Conservation (phyloP, 805 yeast genomes). For the Yarrowia bubula region DNA sequence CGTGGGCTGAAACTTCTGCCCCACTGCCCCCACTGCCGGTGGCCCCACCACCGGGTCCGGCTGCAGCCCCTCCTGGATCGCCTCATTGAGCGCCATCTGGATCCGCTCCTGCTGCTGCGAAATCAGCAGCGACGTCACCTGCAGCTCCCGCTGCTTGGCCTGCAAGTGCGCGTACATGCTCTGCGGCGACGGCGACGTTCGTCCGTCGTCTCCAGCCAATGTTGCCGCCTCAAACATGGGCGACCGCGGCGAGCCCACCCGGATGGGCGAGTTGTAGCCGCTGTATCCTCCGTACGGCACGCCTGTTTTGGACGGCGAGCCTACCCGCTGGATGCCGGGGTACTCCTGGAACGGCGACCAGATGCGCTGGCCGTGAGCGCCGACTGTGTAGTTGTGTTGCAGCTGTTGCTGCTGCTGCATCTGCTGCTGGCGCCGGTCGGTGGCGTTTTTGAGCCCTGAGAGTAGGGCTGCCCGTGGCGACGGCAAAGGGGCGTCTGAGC, state of each 20-base stretch:
- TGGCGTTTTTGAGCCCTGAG: slow-evolving; percentile 35
- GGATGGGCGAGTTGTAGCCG: slow-evolving; percentile 19
- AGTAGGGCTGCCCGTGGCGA: slow-evolving; percentile 36
- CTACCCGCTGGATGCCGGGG: slow-evolving; percentile 20
- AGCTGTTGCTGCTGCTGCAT: slow-evolving; percentile 29
- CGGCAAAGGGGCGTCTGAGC: slow-evolving; percentile 25
- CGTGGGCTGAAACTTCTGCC: slow-evolving; percentile 3
- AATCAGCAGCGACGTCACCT: slow-evolving; percentile 37
- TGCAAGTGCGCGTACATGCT: slow-evolving; percentile 38
- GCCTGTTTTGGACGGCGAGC: slow-evolving; percentile 6
- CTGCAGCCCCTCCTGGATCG: slow-evolving; percentile 14
- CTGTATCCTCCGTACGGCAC: slow-evolving; percentile 12
- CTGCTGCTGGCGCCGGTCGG: slow-evolving; percentile 34
- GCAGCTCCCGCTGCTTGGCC: slow-evolving; percentile 39
- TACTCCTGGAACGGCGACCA: slow-evolving; percentile 24
- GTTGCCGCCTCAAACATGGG: slow-evolving; percentile 15
- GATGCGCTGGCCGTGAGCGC: slow-evolving; percentile 26
- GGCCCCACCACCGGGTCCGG: slow-evolving; percentile 13
- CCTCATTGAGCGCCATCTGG: slow-evolving; percentile 31
- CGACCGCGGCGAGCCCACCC: slow-evolving; percentile 25
- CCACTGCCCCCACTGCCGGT: neutral
- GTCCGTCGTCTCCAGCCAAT: neutral
- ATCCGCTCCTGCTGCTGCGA: slow-evolving; percentile 41
- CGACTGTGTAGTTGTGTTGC: slow-evolving; percentile 16
- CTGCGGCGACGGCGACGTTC: slow-evolving; percentile 28